Base-by-base conservation (phyloP, 495 filamentous ascomycete species). In the Hypoxylon perforatum region DNA sequence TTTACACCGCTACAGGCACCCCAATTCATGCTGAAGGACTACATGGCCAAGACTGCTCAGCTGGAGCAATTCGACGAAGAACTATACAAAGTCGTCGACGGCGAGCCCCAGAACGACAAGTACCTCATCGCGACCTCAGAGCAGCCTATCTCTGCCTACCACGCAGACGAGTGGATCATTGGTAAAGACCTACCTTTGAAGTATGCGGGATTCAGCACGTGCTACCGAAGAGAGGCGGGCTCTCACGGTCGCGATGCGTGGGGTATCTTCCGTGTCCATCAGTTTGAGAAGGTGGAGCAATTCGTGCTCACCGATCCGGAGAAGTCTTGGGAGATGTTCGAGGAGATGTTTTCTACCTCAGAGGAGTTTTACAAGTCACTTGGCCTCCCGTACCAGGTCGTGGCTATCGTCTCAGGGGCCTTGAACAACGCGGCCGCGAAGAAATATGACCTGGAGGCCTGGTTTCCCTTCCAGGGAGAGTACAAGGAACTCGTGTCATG, bases 11-110 rank as follows among this genome's bases (percentile, higher is more conserved):
- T 95, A 55, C 92, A 96, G 73, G 92, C 94, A 10, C 95, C 95
- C 2, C 93, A 93, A 66, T 97, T 99, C 81, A 98, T 98, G 95
- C 85, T 94, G 51, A 90, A 88, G 78, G 91, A 96, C 38, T 89
- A 91, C 76, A 98, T 98, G 96, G 95, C 93, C n/a, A 97, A 97
- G 82, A 99, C 95, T 0, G 95, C 95, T 3, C 96, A 99, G 79
- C 87, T 99, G 15, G 92, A 94, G 73, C 91, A 98, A 66, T 99
- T 98, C 71, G 95, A 98, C 68, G 95, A 99, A 76, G 93, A 98
- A 73, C 78, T 98, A 38, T 99, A 99, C 81, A 98, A 99, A 79
- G 94, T 99, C 47, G 87, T 92, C 6, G 91, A 92, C 57, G 90
- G 92, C 62, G 92, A 96, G 44, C 85, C 91, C 49, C 84, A 92